Conservation (phyloP, 83 land plant genomes). For the Picea abies region DNA sequence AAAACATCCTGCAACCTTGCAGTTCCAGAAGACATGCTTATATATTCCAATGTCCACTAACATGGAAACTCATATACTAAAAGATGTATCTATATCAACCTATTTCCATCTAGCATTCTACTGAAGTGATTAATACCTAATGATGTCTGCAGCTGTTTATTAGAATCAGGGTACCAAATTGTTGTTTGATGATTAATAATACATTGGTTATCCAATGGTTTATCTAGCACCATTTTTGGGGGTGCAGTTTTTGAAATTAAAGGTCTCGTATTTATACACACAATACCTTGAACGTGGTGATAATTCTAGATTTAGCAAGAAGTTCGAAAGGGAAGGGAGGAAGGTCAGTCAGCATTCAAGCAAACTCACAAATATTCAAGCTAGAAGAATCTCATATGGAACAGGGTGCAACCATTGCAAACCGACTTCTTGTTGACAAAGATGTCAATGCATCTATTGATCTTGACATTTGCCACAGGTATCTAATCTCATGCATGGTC, state of each 20-base stretch:
- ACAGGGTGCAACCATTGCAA: not conserved
- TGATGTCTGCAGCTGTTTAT: too few relatives aligned
- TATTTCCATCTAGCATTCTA: too few relatives aligned
- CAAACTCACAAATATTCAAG: not conserved
- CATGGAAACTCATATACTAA: too few relatives aligned
- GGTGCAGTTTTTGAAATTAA: not conserved
- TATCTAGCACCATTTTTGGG: too few relatives aligned
- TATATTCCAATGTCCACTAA: too few relatives aligned
- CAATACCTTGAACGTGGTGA: not conserved
- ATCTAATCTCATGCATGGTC: not conserved
- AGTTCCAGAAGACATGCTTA: too few relatives aligned
- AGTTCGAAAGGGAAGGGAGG: not conserved
- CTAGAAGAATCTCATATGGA: not conserved
- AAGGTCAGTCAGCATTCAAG: not conserved
- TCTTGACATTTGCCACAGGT: constrained; percentile 1
- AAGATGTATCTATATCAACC: too few relatives aligned
- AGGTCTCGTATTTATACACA: not conserved
- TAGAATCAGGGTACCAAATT: too few relatives aligned
- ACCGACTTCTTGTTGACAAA: not conserved
- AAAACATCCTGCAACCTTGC: too few relatives aligned
- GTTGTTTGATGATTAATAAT: too few relatives aligned
- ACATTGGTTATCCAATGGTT: too few relatives aligned
- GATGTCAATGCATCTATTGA: not conserved
- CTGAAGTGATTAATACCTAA: too few relatives aligned
- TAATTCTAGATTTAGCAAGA: not conserved